Evolutionary conservation across 2,329 filamentous ascomycete species (phyloP).

Genomic region (Talaromyces sp.): DNA sequence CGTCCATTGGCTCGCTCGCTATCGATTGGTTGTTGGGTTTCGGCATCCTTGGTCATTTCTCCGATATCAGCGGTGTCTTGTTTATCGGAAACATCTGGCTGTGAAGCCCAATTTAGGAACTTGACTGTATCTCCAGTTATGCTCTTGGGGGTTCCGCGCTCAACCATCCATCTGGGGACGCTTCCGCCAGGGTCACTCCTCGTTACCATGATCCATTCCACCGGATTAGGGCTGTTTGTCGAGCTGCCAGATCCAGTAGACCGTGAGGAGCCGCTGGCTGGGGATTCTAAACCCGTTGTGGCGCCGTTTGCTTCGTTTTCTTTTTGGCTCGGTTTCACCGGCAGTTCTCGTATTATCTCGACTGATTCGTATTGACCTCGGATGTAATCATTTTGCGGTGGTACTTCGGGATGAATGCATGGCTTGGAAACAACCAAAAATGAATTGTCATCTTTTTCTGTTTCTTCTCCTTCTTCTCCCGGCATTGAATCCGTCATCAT

Average conservation of each 20-base stretch:
- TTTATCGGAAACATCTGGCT: constrained; percentile 27
- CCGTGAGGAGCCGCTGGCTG: not conserved
- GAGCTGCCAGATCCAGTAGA: not conserved
- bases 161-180: constrained; percentile 87
- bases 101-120: constrained; percentile 73
- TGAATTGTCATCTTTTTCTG: constrained; percentile 40
- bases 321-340: not conserved
- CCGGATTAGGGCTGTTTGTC: constrained; percentile 49
- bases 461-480: constrained; percentile 25
- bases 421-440: constrained; percentile 88
- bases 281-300: not conserved
- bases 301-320: not conserved
- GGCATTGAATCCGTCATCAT: constrained; percentile 55
- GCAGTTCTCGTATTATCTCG: constrained; percentile 80
- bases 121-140: constrained; percentile 76
- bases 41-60: constrained; percentile 6
- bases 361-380: constrained; percentile 86
- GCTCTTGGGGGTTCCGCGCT: constrained; percentile 75
- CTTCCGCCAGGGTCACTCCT: constrained; percentile 83
- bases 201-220: constrained; percentile 94
- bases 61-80: constrained; percentile 2
- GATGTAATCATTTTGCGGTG: constrained; percentile 67
- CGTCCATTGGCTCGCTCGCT: not conserved
- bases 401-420: constrained; percentile 69
- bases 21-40: not conserved